phyloP scores from a whole-genome alignment of 1,284 basidiomycete genomes.

The Ceratobasidium sp. region DNA sequence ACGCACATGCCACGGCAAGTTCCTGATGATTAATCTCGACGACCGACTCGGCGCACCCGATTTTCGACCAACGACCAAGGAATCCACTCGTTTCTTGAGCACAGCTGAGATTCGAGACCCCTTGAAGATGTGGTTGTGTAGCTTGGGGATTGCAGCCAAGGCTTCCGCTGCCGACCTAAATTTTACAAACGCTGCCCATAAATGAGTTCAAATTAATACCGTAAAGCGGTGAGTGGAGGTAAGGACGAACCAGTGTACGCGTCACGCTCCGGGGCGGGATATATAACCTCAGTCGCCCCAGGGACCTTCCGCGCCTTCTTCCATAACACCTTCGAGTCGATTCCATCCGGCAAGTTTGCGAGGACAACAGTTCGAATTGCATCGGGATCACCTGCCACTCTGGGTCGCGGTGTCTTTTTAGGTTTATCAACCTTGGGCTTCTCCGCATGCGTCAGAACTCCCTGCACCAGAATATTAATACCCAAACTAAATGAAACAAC shows the following conservation, averaged over 20 bases:
- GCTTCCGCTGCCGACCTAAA: constrained; percentile 81
- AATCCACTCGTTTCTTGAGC: constrained; percentile 88
- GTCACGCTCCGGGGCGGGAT: constrained; percentile 66
- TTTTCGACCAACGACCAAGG: constrained; percentile 63
- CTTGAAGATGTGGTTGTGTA: constrained; percentile 96
- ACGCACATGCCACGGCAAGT: constrained; percentile 76
- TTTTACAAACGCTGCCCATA: constrained; percentile 71
- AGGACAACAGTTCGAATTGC: constrained; percentile 85
- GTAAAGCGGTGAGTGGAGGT: neutral
- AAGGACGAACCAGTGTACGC: constrained; percentile 52
- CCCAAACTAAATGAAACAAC: constrained; percentile 4
- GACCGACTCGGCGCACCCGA: constrained; percentile 67
- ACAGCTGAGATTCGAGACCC: constrained; percentile 87
- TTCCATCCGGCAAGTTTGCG: constrained; percentile 72
- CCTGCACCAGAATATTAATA: constrained; percentile 39
- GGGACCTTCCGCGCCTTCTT: constrained; percentile 86
- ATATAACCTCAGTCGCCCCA: constrained; percentile 77
- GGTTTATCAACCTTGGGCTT: constrained; percentile 9
- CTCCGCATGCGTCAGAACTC: neutral
- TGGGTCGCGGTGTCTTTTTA: constrained; percentile 59
- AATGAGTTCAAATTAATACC: neutral
- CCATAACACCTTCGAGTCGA: constrained; percentile 83
- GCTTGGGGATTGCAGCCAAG: constrained; percentile 77
- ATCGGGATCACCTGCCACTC: constrained; percentile 66
- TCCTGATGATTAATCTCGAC: constrained; percentile 90